These are phyloP conservation scores for Adiantum capillusveneris DNA, from an alignment of 75 land plant species.

Conservation along the genomic window DNA sequence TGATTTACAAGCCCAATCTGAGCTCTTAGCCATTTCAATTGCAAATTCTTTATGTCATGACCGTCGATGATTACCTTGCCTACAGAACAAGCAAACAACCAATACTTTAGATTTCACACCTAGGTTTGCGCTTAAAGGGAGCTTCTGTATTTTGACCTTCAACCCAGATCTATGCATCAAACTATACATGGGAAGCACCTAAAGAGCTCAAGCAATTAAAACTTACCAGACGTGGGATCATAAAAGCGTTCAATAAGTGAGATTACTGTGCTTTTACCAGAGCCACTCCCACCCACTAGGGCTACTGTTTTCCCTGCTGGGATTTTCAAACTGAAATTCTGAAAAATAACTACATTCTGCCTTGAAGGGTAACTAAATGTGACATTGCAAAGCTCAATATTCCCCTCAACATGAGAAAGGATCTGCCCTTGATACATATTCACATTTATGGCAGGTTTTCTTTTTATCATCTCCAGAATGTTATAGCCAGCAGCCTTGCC, in stretches of 20 bases:
- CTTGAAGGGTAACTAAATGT: slow-evolving; percentile 91
- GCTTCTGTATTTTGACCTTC: too few species aligned
- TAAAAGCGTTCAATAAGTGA: slow-evolving; percentile 91
- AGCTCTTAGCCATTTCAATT: slow-evolving; percentile 73
- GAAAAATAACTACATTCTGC: slow-evolving; percentile 61
- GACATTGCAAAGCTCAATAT: slow-evolving; percentile 52
- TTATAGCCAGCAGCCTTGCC: slow-evolving; percentile 54
- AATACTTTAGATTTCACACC: too few species aligned
- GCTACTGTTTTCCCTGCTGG: slow-evolving; percentile 79
- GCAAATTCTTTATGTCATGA: slow-evolving; percentile 46
- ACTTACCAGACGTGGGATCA: slow-evolving; percentile 54
- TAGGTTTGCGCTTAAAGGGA: too few species aligned
- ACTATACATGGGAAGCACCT: too few species aligned
- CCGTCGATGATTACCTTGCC: slow-evolving; percentile 71
- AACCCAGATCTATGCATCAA: too few species aligned
- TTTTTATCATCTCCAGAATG: slow-evolving; percentile 39
- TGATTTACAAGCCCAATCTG: slow-evolving; percentile 95
- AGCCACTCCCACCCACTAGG: slow-evolving; percentile 90
- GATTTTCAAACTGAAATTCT: slow-evolving; percentile 49
- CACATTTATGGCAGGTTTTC: slow-evolving; percentile 19
- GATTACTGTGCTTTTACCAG: slow-evolving; percentile 87
- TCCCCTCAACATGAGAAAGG: slow-evolving; percentile 36
- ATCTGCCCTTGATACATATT: slow-evolving; percentile 25
- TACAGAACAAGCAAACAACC: too few species aligned
- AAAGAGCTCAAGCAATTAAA: too few species aligned